phyloP scores from a whole-genome alignment of 441 rosid genomes.

The Pelargonium citronellum region DNA sequence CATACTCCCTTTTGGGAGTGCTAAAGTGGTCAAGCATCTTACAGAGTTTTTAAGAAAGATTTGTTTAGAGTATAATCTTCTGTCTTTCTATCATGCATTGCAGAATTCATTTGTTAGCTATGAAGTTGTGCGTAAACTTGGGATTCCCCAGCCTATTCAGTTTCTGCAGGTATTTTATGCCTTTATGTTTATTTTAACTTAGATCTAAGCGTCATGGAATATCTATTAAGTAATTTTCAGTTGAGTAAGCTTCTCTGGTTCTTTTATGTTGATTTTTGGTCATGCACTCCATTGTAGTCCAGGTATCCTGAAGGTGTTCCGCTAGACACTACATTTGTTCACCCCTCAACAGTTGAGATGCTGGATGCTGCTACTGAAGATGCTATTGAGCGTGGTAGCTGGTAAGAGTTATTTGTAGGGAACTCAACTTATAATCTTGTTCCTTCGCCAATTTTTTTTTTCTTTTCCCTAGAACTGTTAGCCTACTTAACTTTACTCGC shows the following conservation, averaged over 20 bases:
- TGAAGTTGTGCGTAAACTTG: constrained; percentile 77
- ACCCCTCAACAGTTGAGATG: constrained; percentile 85
- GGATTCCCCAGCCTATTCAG: constrained; percentile 83
- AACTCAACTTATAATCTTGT: background rate
- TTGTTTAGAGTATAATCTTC: constrained; percentile 1
- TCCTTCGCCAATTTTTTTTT: background rate
- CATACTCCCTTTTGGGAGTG: constrained; percentile 1
- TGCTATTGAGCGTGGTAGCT: constrained; percentile 76
- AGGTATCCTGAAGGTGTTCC: constrained; percentile 91
- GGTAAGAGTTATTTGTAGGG: constrained; percentile 45
- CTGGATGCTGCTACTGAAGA: constrained; percentile 80
- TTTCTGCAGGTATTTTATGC: constrained; percentile 69
- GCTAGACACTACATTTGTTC: constrained; percentile 65
- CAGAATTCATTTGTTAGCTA: constrained; percentile 82
- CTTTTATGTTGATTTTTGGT: constrained; percentile 35
- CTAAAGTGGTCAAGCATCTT: constrained; percentile 4
- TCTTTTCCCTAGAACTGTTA: background rate
- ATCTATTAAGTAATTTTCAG: constrained; percentile 11
- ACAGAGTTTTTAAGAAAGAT: background rate
- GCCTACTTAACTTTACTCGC: background rate
- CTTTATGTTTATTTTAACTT: constrained; percentile 14
- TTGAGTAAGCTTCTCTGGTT: constrained; percentile 20
- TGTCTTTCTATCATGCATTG: constrained; percentile 25
- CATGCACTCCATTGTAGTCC: constrained; percentile 59
- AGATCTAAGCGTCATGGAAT: constrained; percentile 11